Evolutionary conservation across 345 rosid genomes (phyloP).

Genomic region (Moricandia arvensis): DNA sequence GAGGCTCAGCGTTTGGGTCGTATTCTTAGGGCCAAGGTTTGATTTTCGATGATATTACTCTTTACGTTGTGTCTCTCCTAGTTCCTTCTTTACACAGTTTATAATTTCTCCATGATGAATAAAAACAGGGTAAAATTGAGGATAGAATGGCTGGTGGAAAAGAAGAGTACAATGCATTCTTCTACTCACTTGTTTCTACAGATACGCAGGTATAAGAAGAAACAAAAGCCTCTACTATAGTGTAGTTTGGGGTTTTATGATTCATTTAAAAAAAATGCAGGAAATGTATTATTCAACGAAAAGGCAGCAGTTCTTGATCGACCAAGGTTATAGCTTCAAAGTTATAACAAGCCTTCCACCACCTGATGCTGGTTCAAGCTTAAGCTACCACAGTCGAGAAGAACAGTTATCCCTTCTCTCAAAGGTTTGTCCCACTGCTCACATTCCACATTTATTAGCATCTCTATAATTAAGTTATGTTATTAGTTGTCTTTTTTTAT

Average conservation of each 20-base stretch:
- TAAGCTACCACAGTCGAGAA: conserved; percentile 64
- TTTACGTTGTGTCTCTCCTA: not conserved
- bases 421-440: conserved; percentile 34
- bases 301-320: conserved; percentile 90
- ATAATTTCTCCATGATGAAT: too few species aligned
- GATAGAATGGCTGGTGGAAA: conserved; percentile 99
- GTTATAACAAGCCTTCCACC: conserved; percentile 93
- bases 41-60: not conserved
- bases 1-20: conserved; percentile 98
- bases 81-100: not conserved
- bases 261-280: conserved; percentile 36
- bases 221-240: not conserved
- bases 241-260: not conserved
- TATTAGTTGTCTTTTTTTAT: too few species aligned
- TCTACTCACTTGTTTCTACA: conserved; percentile 92
- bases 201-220: conserved; percentile 70
- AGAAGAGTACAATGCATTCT: conserved; percentile 97
- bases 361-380: conserved; percentile 67
- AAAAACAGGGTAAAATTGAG: conserved; percentile 77
- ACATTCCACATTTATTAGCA: not conserved
- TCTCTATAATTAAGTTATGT: too few species aligned
- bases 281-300: conserved; percentile 94
- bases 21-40: conserved; percentile 97
- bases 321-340: conserved; percentile 97
- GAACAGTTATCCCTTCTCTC: conserved; percentile 76